A percentile compares a stretch with the other conserved stretches of the same genome.
Conservation (phyloP, 257 asterid genomes). For the Solanum piurae region DNA sequence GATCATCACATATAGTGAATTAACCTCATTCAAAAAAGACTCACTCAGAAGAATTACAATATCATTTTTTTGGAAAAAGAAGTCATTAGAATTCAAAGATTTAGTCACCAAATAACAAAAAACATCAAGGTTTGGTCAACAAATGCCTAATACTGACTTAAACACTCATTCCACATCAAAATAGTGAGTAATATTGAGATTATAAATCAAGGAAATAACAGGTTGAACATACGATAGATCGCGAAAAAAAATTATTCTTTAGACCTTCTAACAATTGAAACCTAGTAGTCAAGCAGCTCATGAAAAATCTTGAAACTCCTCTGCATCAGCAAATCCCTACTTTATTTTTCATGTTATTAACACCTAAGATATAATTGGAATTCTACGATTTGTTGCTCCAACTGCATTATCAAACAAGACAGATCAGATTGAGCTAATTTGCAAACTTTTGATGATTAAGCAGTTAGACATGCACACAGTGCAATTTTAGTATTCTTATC, state of each 20-base stretch:
- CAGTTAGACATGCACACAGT: not conserved
- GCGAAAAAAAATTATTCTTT: not conserved
- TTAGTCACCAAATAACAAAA: too few relatives aligned
- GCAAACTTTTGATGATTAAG: not conserved
- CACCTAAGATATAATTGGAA: slow-evolving; percentile 32
- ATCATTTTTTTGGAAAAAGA: too few relatives aligned
- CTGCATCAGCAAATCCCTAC: not conserved
- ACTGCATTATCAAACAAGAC: slow-evolving; percentile 22
- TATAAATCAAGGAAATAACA: too few relatives aligned
- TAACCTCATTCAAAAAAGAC: too few relatives aligned
- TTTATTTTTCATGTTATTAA: not conserved
- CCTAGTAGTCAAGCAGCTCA: not conserved
- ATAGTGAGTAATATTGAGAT: too few relatives aligned
- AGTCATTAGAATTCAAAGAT: too few relatives aligned
- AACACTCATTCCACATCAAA: too few relatives aligned
- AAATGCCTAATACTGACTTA: too few relatives aligned
- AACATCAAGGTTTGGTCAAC: too few relatives aligned
- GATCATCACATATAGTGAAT: too few relatives aligned
- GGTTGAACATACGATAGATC: too few relatives aligned
- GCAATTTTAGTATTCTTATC: not conserved
- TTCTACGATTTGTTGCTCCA: slow-evolving; percentile 56
- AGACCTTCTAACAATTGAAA: slow-evolving; percentile 9
- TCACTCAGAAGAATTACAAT: too few relatives aligned
- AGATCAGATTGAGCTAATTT: not conserved
- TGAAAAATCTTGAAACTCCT: not conserved